Base-by-base conservation (phyloP, 495 filamentous ascomycete species). In the Podospora bellae-mahoneyi region DNA sequence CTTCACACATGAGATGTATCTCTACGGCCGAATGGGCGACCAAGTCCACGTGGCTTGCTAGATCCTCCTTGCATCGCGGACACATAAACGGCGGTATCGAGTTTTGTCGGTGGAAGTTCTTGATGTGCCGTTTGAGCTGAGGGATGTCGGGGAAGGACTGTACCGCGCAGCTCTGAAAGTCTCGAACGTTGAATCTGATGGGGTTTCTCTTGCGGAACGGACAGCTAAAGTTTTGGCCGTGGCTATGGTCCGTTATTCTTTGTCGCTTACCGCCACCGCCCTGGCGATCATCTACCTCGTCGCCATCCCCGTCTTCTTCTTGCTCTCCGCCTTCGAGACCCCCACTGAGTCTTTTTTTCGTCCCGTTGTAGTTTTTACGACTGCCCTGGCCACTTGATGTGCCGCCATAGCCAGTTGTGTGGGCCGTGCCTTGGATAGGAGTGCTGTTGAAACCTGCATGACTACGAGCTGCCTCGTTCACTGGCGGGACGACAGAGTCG, bases 141-240 rank as follows among this genome's bases (percentile, higher is more conserved):
- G 75, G 63, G 13, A 80, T 74, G 34, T 73, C 66, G 4, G 68
- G 60, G 20, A 70, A 78, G 5, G 67, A 64, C 34, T 71, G 74
- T 3, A 69, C 64, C 13, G 77, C 76, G 56, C 78, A 80, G 16
- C 23, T 64, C 16, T 68, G 67, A n/a, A 72, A 66, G 5, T 76
- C 75, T 27, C 77, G 75, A 56, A 79, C 65, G 32, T 79, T 80
- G 66, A 80, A 80, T 57, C 65, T 71, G 61, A 72, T 57, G n/a
- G 78, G 77, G 55, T 80, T 80, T 20, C 78, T 69, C 70, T 80
- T 80, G 39, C 78, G 74, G 56, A 76, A 80, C 6, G 78, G 78
- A 53, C 78, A 80, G 62, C 74, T 74, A 13, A 78, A 57, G 5
- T 68, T 30, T 18, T 72, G 56, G 56, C 54, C 68, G 39, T 48